These are phyloP conservation scores for Talaromyces rugulosus DNA, from an alignment of 2,329 filamentous ascomycete genomes.

Conservation along the genomic window DNA sequence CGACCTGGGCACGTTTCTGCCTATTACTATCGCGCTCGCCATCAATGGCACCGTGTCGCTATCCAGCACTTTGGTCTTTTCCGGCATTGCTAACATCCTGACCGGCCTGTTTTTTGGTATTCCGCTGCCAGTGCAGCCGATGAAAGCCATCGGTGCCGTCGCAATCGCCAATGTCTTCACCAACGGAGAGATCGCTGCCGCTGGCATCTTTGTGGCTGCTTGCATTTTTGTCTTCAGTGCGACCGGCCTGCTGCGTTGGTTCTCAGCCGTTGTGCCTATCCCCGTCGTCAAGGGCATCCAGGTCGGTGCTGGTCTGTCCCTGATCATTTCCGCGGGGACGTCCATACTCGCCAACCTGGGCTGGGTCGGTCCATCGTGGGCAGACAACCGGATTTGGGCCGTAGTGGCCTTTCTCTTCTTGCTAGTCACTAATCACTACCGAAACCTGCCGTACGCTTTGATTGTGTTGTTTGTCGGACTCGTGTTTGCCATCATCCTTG, in stretches of 20 bases:
- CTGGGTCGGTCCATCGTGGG: slow-evolving; percentile 62
- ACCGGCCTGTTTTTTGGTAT: slow-evolving; percentile 83
- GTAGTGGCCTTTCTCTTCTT: slow-evolving; percentile 69
- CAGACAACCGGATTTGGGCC: slow-evolving; percentile 77
- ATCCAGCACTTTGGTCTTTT: slow-evolving; percentile 79
- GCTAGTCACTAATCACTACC: slow-evolving; percentile 60
- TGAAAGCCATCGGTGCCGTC: slow-evolving; percentile 85
- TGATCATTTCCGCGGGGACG: slow-evolving; percentile 72
- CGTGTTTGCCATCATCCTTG: slow-evolving; percentile 55
- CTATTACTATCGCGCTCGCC: slow-evolving; percentile 81
- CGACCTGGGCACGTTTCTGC: slow-evolving; percentile 84
- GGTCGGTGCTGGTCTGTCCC: slow-evolving; percentile 79
- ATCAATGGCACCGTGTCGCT: slow-evolving; percentile 74
- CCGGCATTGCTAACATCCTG: slow-evolving; percentile 78
- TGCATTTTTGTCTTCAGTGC: slow-evolving; percentile 72
- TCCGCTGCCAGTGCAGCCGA: slow-evolving; percentile 84
- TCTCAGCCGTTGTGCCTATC: slow-evolving; percentile 70
- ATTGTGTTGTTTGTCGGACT: slow-evolving; percentile 66
- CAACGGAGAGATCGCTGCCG: slow-evolving; percentile 69
- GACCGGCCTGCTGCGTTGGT: slow-evolving; percentile 72
- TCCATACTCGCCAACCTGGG: slow-evolving; percentile 63
- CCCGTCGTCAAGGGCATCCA: slow-evolving; percentile 94
- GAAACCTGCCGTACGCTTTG: slow-evolving; percentile 73
- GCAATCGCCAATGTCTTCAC: slow-evolving; percentile 69
- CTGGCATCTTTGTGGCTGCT: slow-evolving; percentile 72